These are phyloP conservation scores for Cardamine resedifolia DNA, from an alignment of 345 rosid genomes.

Conservation along the genomic window DNA sequence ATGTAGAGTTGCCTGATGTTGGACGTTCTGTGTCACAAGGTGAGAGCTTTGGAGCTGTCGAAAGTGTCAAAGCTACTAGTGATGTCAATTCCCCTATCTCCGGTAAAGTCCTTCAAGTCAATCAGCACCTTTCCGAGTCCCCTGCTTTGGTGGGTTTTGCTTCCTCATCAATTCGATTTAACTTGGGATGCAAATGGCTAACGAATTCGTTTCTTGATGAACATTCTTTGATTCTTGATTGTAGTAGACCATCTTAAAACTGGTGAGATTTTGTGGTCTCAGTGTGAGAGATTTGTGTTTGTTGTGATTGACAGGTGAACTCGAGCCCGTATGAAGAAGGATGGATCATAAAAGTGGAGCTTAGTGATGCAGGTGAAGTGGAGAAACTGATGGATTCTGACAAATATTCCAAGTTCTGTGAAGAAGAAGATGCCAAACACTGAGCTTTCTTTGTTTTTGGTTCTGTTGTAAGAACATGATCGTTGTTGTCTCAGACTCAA, in stretches of 20 bases:
- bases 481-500: too few species aligned
- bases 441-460: slow-evolving; percentile 21
- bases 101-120: slow-evolving; percentile 76
- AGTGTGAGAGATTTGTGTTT: not conserved
- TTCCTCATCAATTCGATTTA: too few species aligned
- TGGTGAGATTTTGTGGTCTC: not conserved
- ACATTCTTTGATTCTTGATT: not conserved
- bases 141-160: slow-evolving; percentile 74
- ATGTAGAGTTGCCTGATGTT: slow-evolving; percentile 82
- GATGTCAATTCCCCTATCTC: slow-evolving; percentile 90
- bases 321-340: slow-evolving; percentile 82
- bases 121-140: slow-evolving; percentile 53
- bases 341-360: slow-evolving; percentile 84
- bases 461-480: too few species aligned
- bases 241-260: not conserved
- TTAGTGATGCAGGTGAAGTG: slow-evolving; percentile 54
- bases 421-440: slow-evolving; percentile 85
- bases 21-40: slow-evolving; percentile 70
- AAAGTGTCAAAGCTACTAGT: slow-evolving; percentile 98
- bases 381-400: slow-evolving; percentile 75
- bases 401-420: slow-evolving; percentile 79
- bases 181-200: not conserved
- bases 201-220: not conserved
- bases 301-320: slow-evolving; percentile 55
- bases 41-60: slow-evolving; percentile 84